Conservation (phyloP, 2,329 filamentous ascomycete genomes). For the Malbranchea cinnamomea region DNA sequence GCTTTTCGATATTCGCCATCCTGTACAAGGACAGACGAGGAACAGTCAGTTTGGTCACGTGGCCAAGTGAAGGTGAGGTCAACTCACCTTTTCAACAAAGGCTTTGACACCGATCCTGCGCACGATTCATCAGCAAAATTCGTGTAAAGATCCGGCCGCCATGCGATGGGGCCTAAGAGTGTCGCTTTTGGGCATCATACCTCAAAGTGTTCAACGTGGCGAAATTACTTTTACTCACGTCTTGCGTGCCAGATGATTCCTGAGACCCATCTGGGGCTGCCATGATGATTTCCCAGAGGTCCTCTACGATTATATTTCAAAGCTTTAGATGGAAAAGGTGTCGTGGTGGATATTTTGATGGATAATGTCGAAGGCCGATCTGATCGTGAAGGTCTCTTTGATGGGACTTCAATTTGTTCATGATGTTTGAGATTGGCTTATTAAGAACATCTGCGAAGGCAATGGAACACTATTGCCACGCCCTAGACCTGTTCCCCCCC, state of each 20-base stretch:
- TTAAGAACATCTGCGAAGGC: too few relatives aligned
- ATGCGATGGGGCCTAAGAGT: not conserved
- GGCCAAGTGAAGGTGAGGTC: conserved; percentile 1
- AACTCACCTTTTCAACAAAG: conserved; percentile 52
- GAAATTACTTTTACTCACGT: conserved; percentile 57
- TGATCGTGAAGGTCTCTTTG: too few relatives aligned
- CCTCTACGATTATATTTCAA: conserved; percentile 2
- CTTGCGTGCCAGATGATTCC: conserved; percentile 40
- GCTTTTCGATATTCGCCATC: conserved; percentile 78
- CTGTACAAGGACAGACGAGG: conserved; percentile 28
- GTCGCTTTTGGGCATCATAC: conserved; percentile 32
- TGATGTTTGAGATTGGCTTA: too few relatives aligned
- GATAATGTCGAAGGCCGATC: conserved; percentile 7
- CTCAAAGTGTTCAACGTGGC: conserved; percentile 73
- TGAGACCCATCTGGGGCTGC: conserved; percentile 39
- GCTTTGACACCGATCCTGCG: conserved; percentile 50
- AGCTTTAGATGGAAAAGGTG: conserved; percentile 12
- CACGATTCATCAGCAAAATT: conserved; percentile 5
- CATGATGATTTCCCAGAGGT: conserved; percentile 26
- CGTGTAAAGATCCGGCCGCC: conserved; percentile 1
- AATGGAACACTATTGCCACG: too few relatives aligned
- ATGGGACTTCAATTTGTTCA: too few relatives aligned
- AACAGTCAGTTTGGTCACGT: conserved; percentile 9
- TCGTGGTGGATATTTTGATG: conserved; percentile 12
- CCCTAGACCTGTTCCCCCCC: too few relatives aligned